Percentiles rank a stretch among this genome's conserved stretches.
Evolutionary conservation across 2,329 filamentous ascomycete species (phyloP).

Genomic region (Scortechinia acanthostroma): DNA sequence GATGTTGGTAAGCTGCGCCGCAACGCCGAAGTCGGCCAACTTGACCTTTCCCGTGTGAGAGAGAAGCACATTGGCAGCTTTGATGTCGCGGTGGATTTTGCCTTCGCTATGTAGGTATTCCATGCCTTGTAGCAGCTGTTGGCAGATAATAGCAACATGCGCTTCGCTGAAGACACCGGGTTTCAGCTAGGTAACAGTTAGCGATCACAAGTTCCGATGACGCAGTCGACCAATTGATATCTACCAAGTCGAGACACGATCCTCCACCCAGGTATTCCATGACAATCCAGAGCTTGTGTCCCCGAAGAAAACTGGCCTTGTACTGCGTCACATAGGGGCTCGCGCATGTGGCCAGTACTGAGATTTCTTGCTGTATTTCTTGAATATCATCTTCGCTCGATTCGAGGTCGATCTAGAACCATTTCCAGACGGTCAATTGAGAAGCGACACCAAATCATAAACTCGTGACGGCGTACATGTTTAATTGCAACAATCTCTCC

Average conservation of each 20-base stretch:
- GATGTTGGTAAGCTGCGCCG: constrained; percentile 92
- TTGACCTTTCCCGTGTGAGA: constrained; percentile 87
- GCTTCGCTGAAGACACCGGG: constrained; percentile 80
- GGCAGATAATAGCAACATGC: constrained; percentile 89
- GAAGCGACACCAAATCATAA: background rate
- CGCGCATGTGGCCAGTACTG: constrained; percentile 86
- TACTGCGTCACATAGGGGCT: constrained; percentile 94
- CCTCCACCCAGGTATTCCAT: constrained; percentile 97
- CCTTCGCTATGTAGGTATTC: constrained; percentile 90
- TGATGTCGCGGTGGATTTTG: constrained; percentile 95
- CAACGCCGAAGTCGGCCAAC: constrained; percentile 93
- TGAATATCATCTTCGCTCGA: constrained; percentile 97
- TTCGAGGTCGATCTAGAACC: constrained; percentile 83
- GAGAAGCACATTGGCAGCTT: constrained; percentile 92
- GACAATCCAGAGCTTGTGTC: constrained; percentile 96
- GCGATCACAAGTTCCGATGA: constrained; percentile 11
- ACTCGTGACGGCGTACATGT: constrained; percentile 58
- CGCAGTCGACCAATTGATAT: constrained; percentile 9
- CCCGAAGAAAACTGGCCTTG: constrained; percentile 90
- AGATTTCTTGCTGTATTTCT: constrained; percentile 96
- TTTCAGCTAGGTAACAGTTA: constrained; percentile 63
- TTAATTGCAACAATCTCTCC: constrained; percentile 95
- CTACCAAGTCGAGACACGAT: constrained; percentile 85
- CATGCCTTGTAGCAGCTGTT: constrained; percentile 80
- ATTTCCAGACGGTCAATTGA: constrained; percentile 4